Evolutionary conservation across 2,329 filamentous ascomycete species (phyloP), one percentile per base, ranked within the genome.

Genomic region (Beauveria varroae): DNA sequence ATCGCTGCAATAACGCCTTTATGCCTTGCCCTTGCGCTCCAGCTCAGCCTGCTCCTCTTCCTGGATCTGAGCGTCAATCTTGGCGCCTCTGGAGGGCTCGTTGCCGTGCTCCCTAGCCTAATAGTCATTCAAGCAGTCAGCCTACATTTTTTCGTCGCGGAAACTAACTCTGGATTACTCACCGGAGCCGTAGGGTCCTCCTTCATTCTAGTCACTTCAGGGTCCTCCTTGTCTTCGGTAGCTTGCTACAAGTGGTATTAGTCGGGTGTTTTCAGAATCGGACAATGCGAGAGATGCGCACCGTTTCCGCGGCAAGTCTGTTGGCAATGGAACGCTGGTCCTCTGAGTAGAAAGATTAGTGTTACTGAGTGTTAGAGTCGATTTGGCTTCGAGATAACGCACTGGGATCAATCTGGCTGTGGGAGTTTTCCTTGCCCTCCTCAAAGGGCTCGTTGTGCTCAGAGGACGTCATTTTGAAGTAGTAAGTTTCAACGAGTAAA

Each of bases 381-480:
- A 14, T 3, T 26, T 18, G 40, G 20, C 7, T 34, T 16, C 12
- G 16, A 18, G 20, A 24, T 53, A 10, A 70, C 81, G 63, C 81
- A 90, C 88, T 91, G 60, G 89, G 84, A 72, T 92, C 87, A 61
- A 81, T 79, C 63, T 82, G 79, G 65, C 79, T 73, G 74, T 92
- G 88, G 61, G 85, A 86, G 72, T 89, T 78, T 63, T 80, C 72
- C 71, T 86, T 78, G 67, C 89, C 88, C 76, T 91, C 87, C 63
- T 90, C 78, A 76, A 83, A 92, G 46, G 46, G 60, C 8, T 57
- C 53, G 40, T 43, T 52, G 53, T 57, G 43, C 14, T 51, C 30
- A 14, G 28, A 47, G 40, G 37, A 20, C n/a, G 60, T 3, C 60
- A 57, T 57, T 52, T 52, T 41, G 8, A n/a, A 24, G 18, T 8